Conservation (phyloP, 73 alveolate genomes). For the Paramecium tetraurelia region DNA sequence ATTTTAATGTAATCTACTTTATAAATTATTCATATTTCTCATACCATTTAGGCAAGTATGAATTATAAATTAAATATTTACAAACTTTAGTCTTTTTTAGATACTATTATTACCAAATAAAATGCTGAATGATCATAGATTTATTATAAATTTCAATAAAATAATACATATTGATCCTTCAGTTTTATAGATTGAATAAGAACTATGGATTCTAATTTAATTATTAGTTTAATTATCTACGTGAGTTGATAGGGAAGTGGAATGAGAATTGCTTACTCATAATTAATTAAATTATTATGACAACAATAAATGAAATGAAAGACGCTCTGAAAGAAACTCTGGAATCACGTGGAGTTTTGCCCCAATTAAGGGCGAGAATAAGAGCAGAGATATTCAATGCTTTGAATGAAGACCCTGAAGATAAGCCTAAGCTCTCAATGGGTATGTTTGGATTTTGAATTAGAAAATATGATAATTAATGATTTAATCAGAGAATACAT, state of each 20-base stretch:
- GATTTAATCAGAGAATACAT: conserved; percentile 95
- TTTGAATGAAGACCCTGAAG: conserved; percentile 80
- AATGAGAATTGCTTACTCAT: background rate
- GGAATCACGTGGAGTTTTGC: conserved; percentile 89
- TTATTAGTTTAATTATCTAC: background rate
- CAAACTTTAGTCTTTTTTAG: no score
- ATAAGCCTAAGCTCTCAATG: conserved; percentile 82
- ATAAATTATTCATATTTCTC: no score
- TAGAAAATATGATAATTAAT: conserved; percentile 93
- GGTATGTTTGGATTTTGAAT: conserved; percentile 26
- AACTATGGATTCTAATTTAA: no score
- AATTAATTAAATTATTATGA: conserved; percentile 74
- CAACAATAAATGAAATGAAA: conserved; percentile 92
- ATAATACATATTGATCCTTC: no score
- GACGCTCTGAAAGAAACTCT: conserved; percentile 92
- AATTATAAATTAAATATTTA: no score
- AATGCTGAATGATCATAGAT: no score
- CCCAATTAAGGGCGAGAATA: conserved; percentile 88
- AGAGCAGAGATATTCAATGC: conserved; percentile 94
- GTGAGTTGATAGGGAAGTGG: background rate
- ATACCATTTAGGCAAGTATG: no score
- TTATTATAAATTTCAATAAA: no score
- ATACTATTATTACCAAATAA: no score
- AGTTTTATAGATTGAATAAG: no score
- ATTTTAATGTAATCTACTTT: no score